phyloP scores from a whole-genome alignment of 2,329 filamentous ascomycete genomes.

The Diaporthe capsici region DNA sequence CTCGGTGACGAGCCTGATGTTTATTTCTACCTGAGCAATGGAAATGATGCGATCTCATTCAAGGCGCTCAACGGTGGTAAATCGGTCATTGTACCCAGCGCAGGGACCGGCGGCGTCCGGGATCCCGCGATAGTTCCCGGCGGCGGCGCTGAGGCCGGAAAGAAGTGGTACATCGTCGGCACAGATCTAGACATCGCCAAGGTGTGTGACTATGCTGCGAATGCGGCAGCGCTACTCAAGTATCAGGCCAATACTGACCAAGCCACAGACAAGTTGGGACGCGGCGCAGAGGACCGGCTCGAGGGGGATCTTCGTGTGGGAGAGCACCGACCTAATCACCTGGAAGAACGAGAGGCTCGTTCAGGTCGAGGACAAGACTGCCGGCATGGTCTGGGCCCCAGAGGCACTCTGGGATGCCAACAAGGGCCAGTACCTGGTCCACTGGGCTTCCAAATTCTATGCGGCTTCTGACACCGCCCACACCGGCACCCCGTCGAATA shows the following conservation, averaged over 20 bases:
- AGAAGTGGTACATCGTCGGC: constrained; percentile 69
- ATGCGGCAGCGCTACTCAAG: no score
- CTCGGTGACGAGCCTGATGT: constrained; percentile 66
- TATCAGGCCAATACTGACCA: constrained; percentile 35
- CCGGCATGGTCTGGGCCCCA: constrained; percentile 72
- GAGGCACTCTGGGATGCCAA: constrained; percentile 66
- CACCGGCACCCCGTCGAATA: constrained; percentile 60
- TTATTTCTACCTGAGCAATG: constrained; percentile 68
- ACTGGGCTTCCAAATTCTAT: constrained; percentile 66
- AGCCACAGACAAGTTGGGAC: constrained; percentile 63
- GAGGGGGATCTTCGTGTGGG: constrained; percentile 68
- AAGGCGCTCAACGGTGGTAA: constrained; percentile 63
- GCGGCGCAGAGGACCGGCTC: constrained; percentile 65
- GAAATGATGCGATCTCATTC: constrained; percentile 64
- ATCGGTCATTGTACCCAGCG: constrained; percentile 63
- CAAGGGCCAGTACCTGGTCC: constrained; percentile 60
- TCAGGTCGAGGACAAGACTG: constrained; percentile 64
- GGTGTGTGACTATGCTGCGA: constrained; percentile 45
- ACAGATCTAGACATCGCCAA: constrained; percentile 67
- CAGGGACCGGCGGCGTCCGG: constrained; percentile 66
- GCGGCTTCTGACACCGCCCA: constrained; percentile 61
- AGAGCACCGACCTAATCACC: constrained; percentile 64
- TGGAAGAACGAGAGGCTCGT: constrained; percentile 64
- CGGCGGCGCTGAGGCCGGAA: constrained; percentile 60
- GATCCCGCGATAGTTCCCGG: constrained; percentile 65